These are phyloP conservation scores for Sphaerulina populicola DNA, from an alignment of 2,329 filamentous ascomycete species.

Conservation along the genomic window DNA sequence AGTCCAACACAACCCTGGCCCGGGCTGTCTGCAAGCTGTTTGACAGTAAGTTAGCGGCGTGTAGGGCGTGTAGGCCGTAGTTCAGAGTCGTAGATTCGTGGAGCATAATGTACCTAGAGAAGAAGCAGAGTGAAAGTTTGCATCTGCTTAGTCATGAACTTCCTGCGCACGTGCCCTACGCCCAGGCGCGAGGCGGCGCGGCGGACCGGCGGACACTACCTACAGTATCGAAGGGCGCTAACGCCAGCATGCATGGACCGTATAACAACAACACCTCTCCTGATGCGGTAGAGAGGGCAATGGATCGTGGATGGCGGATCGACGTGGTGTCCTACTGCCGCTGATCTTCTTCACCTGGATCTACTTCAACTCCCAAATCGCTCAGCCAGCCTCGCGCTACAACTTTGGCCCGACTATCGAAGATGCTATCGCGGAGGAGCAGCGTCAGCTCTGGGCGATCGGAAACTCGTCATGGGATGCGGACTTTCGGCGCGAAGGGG, in stretches of 20 bases:
- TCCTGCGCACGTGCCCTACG: neutral
- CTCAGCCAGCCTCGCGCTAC: slow-evolving; percentile 29
- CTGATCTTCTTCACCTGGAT: slow-evolving; percentile 48
- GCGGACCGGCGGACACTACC: too few species aligned
- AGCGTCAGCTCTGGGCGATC: slow-evolving; percentile 43
- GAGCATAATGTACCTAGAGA: too few species aligned
- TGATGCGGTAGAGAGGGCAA: slow-evolving; percentile 2
- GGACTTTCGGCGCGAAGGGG: slow-evolving; percentile 43
- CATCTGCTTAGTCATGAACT: neutral
- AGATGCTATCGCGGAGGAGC: slow-evolving; percentile 45
- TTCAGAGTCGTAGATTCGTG: too few species aligned
- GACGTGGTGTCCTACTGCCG: slow-evolving; percentile 41
- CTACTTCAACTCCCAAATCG: slow-evolving; percentile 41
- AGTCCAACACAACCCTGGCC: too few species aligned
- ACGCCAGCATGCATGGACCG: neutral
- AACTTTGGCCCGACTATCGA: slow-evolving; percentile 40
- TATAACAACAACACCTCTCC: slow-evolving; percentile 6
- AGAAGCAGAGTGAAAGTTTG: neutral
- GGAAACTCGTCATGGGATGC: slow-evolving; percentile 43
- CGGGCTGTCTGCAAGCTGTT: too few species aligned
- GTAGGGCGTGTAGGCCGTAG: too few species aligned
- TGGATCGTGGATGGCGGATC: slow-evolving; percentile 32
- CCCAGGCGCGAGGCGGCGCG: too few species aligned
- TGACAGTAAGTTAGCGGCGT: too few species aligned
- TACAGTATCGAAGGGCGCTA: neutral